Evolutionary conservation across 352 stramenopile genomes (phyloP).

Genomic region (Phytophthora agathidicida): DNA sequence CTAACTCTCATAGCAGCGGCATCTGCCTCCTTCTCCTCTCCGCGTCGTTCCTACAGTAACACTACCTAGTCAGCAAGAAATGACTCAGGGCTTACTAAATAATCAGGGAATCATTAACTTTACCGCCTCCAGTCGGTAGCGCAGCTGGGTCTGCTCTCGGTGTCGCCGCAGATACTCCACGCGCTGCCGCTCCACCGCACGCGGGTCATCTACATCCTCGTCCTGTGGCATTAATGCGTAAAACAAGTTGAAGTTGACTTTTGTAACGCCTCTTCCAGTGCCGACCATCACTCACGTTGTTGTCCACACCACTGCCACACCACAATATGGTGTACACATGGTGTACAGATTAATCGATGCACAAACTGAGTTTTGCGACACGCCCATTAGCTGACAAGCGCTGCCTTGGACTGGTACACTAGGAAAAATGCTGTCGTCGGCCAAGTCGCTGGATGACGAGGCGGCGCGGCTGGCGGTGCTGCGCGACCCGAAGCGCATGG

Average conservation of each 20-base stretch:
- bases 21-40: constrained; percentile 38
- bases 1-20: constrained; percentile 32
- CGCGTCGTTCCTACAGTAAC: constrained; percentile 37
- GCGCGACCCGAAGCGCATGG: constrained; percentile 51
- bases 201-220: constrained; percentile 38
- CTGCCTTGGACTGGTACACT: neutral
- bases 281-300: constrained; percentile 34
- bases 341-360: constrained; percentile 21
- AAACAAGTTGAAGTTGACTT: constrained; percentile 21
- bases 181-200: constrained; percentile 42
- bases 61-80: neutral
- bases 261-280: neutral
- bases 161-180: constrained; percentile 52
- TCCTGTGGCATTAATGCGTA: constrained; percentile 20
- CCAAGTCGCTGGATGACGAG: constrained; percentile 47
- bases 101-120: neutral
- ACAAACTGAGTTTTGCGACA: constrained; percentile 14
- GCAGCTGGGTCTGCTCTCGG: constrained; percentile 54
- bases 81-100: neutral
- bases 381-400: neutral
- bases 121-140: constrained; percentile 66
- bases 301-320: constrained; percentile 9
- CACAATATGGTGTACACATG: no score
- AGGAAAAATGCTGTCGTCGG: constrained; percentile 34
- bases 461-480: constrained; percentile 31